phyloP scores from a whole-genome alignment of 495 filamentous ascomycete species.

The Astrothelium macrocarpum region DNA sequence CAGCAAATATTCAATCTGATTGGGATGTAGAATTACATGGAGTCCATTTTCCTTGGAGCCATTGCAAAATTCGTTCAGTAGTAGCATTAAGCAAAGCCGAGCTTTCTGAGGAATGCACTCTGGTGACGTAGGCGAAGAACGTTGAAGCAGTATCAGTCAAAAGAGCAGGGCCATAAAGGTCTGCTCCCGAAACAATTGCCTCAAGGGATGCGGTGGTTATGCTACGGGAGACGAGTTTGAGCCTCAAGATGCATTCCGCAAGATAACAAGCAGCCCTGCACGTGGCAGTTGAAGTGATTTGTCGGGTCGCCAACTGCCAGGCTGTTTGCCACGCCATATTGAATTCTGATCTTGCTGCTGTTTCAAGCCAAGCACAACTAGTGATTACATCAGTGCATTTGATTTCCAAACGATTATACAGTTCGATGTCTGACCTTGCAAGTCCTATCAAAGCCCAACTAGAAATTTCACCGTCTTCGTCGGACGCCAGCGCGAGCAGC shows the following conservation, averaged over 20 bases:
- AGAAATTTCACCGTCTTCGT: constrained; percentile 45
- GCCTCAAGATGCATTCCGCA: constrained; percentile 51
- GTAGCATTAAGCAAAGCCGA: constrained; percentile 55
- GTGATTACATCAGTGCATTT: constrained; percentile 11
- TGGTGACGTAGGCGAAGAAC: constrained; percentile 58
- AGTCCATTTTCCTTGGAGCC: constrained; percentile 72
- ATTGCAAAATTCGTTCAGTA: constrained; percentile 61
- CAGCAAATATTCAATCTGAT: constrained; percentile 35
- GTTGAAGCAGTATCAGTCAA: constrained; percentile 71
- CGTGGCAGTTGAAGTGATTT: constrained; percentile 55
- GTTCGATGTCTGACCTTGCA: constrained; percentile 28
- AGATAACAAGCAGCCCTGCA: constrained; percentile 76
- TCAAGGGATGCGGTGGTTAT: constrained; percentile 46
- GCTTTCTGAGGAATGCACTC: constrained; percentile 49
- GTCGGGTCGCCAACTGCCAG: constrained; percentile 65
- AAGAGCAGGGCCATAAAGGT: constrained; percentile 68
- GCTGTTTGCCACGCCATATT: constrained; percentile 53
- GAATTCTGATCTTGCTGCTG: constrained; percentile 27
- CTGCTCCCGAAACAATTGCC: constrained; percentile 60
- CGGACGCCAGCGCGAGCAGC: constrained; percentile 42
- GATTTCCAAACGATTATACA: constrained; percentile 31
- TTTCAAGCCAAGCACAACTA: constrained; percentile 41
- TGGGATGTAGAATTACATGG: constrained; percentile 44
- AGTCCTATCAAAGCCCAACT: constrained; percentile 49
- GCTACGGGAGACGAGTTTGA: constrained; percentile 21